phyloP scores from a whole-genome alignment of 2,329 filamentous ascomycete species.

The Dactylellina sp. region DNA sequence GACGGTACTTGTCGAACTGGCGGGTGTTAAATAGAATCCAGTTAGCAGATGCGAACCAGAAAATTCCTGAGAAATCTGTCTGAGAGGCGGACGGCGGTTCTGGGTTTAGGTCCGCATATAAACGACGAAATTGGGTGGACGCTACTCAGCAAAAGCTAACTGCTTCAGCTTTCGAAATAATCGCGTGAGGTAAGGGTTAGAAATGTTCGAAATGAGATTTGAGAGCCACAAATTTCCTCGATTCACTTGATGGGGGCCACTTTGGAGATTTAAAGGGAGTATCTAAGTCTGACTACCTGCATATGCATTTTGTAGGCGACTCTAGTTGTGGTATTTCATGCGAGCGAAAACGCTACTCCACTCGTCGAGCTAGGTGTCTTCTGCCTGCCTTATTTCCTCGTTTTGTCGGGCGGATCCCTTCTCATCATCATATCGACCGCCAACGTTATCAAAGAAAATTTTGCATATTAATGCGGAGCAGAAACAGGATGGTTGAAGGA shows the following conservation, averaged over 20 bases:
- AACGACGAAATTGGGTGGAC: slow-evolving; percentile 32
- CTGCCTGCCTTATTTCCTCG: slow-evolving; percentile 44
- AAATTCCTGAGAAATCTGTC: slow-evolving; percentile 9
- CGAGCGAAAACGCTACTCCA: slow-evolving; percentile 37
- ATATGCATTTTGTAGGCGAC: slow-evolving; percentile 54
- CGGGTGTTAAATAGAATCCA: slow-evolving; percentile 42
- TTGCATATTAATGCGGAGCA: slow-evolving; percentile 38
- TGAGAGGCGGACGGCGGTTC: neutral
- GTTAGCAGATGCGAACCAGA: slow-evolving; percentile 41
- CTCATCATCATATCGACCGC: slow-evolving; percentile 20
- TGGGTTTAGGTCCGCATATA: slow-evolving; percentile 46
- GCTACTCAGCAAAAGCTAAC: neutral
- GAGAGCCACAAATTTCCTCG: slow-evolving; percentile 33
- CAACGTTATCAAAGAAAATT: neutral
- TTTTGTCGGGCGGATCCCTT: slow-evolving; percentile 37
- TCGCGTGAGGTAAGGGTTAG: slow-evolving; percentile 35
- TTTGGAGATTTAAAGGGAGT: slow-evolving; percentile 56
- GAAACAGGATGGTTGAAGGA: slow-evolving; percentile 9
- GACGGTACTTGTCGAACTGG: slow-evolving; percentile 22
- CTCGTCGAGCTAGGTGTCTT: slow-evolving; percentile 39
- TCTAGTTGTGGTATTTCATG: slow-evolving; percentile 47
- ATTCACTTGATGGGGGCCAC: slow-evolving; percentile 31
- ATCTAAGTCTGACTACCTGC: slow-evolving; percentile 49
- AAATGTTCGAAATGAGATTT: slow-evolving; percentile 30
- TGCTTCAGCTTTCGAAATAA: slow-evolving; percentile 10